Evolutionary conservation across 1,139 yeast genomes (phyloP).

Genomic region (Zygosaccharomyces sapae): DNA sequence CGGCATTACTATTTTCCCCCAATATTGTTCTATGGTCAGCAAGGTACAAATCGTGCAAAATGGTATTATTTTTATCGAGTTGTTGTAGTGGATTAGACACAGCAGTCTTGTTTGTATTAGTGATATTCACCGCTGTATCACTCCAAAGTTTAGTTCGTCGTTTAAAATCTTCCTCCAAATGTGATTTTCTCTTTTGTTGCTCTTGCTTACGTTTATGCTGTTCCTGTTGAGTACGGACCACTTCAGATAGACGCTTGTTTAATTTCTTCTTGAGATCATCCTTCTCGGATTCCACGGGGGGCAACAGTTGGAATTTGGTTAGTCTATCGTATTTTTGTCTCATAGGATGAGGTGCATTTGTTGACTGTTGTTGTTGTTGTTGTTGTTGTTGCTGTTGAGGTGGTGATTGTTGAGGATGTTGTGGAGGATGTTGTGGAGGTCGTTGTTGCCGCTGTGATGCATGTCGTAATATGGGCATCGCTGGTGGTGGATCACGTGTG

Average conservation of each 20-base stretch:
- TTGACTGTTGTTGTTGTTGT: neutral
- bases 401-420: neutral
- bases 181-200: conserved; percentile 29
- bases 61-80: conserved; percentile 10
- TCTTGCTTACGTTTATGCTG: conserved; percentile 27
- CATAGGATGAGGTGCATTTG: no score
- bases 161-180: conserved; percentile 26
- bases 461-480: neutral
- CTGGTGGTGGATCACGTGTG: neutral
- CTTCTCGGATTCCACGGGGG: conserved; percentile 26
- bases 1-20: conserved; percentile 15
- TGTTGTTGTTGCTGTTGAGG: neutral
- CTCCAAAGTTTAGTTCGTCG: conserved; percentile 23
- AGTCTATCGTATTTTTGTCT: conserved; percentile 17
- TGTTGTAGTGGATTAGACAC: conserved; percentile 10
- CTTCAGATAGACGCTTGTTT: conserved; percentile 33
- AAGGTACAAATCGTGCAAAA: conserved; percentile 31
- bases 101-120: conserved; percentile 5
- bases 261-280: conserved; percentile 31
- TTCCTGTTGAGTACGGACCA: conserved; percentile 34
- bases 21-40: conserved; percentile 32
- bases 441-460: neutral
- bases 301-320: conserved; percentile 31
- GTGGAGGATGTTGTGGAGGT: neutral
- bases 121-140: conserved; percentile 13